Evolutionary conservation across 1,284 basidiomycete genomes (phyloP), one percentile per base, ranked within the genome.

Genomic region (Apiotrichum sp.): DNA sequence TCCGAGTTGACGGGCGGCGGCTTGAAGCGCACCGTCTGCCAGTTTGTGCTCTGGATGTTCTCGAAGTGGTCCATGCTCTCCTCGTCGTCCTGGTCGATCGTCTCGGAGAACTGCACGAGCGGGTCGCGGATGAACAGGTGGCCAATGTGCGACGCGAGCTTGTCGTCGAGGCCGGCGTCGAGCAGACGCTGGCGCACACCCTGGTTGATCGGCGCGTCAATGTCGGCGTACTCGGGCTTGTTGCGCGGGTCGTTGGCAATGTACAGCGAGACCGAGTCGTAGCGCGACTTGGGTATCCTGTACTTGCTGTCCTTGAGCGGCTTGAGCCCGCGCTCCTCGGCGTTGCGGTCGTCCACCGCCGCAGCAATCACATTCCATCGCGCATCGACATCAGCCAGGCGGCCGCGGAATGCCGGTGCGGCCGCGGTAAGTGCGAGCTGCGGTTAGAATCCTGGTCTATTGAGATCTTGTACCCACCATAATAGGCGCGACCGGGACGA

Each of bases 21-120:
- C 76, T 99, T 99, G 83, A 99, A 98, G 35, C 96, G 85, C 55
- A 99, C 82, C 0, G 96, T 98, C 78, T 98, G 96, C 96, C 96
- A 99, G 73, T 98, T 98, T 8, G 96, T 98, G 6, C 93, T 96
- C 83, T 98, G 96, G 38, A 98, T 86, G 70, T 98, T 98, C 87
- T 99, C 96, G 67, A 98, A 98, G 73, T 99, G 96, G 70, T 98
- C 96, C 64, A 84, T 92, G 58, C 88, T 93, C 32, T 79, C 79
- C 42, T 79, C 77, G 72, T 98, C 92, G 72, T 98, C 90, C 75
- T 95, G 92, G 65, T 96, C 82, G 56, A 98, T 85, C 10, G 87
- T 91, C 77, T 98, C 96, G 42, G 87, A 88, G 72, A 98, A 98
- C 54, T 98, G 82, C 38, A 98, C 95, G 46, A 98, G 80, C 36